phyloP scores from a whole-genome alignment of 2,329 filamentous ascomycete genomes.

The Zymoseptoria passerinii region DNA sequence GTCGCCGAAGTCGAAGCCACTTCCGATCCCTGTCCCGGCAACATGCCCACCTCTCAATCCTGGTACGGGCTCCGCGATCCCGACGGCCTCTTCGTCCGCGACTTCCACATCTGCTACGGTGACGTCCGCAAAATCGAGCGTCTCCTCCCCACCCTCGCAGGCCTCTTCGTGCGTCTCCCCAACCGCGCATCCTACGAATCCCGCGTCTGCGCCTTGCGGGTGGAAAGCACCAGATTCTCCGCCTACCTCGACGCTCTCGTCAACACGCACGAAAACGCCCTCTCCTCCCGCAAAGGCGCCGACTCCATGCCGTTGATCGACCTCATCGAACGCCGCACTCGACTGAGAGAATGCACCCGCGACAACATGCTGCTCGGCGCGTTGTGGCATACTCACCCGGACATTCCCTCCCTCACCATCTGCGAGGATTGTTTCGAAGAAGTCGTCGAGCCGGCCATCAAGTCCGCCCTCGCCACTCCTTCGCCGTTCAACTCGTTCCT shows the following conservation, averaged over 20 bases:
- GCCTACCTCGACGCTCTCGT: constrained; percentile 51
- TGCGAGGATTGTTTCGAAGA: constrained; percentile 82
- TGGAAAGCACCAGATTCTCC: constrained; percentile 49
- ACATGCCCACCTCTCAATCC: constrained; percentile 46
- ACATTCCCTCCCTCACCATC: constrained; percentile 64
- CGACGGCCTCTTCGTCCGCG: constrained; percentile 55
- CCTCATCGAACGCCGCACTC: constrained; percentile 51
- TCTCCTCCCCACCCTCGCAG: constrained; percentile 63
- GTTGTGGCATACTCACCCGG: constrained; percentile 69
- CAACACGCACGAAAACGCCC: constrained; percentile 41
- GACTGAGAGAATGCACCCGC: constrained; percentile 55
- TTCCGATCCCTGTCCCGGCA: constrained; percentile 51
- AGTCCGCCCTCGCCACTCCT: constrained; percentile 33
- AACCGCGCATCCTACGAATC: constrained; percentile 41
- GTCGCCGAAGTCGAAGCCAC: constrained; percentile 56
- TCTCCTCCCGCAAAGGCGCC: constrained; percentile 32
- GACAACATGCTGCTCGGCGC: constrained; percentile 54
- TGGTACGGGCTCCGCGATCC: constrained; percentile 74
- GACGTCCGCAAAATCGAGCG: constrained; percentile 66
- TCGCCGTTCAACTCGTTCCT: constrained; percentile 43
- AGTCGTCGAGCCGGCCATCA: constrained; percentile 61
- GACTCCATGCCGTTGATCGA: constrained; percentile 56
- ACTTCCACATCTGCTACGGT: constrained; percentile 66
- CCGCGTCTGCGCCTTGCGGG: constrained; percentile 62
- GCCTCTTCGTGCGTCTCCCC: constrained; percentile 50